Percentiles rank a stretch among this genome's conserved stretches.
These are phyloP conservation scores for Cladosporium sp. DNA, from an alignment of 2,329 filamentous ascomycete genomes.

Conservation along the genomic window DNA sequence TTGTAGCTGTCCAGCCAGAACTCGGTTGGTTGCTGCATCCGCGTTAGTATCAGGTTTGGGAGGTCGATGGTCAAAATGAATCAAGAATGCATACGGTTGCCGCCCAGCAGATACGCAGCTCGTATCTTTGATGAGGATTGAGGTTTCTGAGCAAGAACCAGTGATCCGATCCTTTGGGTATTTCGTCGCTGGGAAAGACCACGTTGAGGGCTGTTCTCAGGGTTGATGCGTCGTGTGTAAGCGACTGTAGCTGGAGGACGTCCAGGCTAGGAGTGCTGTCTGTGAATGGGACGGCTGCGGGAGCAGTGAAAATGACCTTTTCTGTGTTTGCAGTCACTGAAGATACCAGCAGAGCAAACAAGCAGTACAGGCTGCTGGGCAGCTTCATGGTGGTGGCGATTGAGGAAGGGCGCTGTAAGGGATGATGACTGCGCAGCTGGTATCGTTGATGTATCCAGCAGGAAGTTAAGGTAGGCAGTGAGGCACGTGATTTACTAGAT, in stretches of 20 bases:
- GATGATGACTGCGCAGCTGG: neutral
- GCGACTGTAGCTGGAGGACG: constrained; percentile 58
- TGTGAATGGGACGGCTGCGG: constrained; percentile 53
- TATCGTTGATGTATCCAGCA: no score
- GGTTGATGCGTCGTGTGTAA: constrained; percentile 53
- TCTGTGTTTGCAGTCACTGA: constrained; percentile 67
- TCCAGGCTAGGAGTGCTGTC: constrained; percentile 52
- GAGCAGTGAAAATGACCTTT: constrained; percentile 82
- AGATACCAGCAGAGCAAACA: constrained; percentile 25
- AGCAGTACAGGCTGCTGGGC: constrained; percentile 16
- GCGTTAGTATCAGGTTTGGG: neutral
- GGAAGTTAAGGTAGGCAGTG: no score
- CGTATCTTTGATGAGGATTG: constrained; percentile 71
- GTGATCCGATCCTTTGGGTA: constrained; percentile 56
- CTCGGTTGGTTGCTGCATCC: constrained; percentile 73
- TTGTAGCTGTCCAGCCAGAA: constrained; percentile 67
- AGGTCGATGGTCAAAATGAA: neutral
- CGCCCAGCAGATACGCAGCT: constrained; percentile 88
- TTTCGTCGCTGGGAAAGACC: constrained; percentile 56
- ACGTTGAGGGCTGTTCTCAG: constrained; percentile 63
- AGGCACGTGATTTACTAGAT: no score
- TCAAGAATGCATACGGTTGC: constrained; percentile 66
- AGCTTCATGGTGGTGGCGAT: constrained; percentile 23
- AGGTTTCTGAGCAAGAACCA: constrained; percentile 77
- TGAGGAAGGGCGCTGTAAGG: constrained; percentile 4